phyloP scores from a whole-genome alignment of 768 basidiomycete species.

The Russula sp. region DNA sequence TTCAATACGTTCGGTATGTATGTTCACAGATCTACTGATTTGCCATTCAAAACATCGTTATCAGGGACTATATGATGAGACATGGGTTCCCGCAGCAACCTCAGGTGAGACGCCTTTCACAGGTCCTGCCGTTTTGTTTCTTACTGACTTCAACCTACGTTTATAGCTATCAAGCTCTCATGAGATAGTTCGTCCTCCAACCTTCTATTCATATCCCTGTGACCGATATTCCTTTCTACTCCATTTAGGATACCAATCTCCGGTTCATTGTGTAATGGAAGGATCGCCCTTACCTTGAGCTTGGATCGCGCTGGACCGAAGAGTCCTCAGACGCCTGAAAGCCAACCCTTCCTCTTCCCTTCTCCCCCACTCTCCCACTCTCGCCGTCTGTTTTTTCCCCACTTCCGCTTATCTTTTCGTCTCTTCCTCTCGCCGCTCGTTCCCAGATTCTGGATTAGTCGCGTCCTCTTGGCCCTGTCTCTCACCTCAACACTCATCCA shows the following conservation, averaged over 20 bases:
- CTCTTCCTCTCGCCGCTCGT: too few species aligned
- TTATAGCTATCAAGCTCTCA: neutral
- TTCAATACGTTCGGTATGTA: neutral
- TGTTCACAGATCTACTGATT: too few species aligned
- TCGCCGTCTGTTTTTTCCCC: too few species aligned
- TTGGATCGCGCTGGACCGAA: too few species aligned
- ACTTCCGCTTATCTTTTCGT: too few species aligned
- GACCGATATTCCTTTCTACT: neutral
- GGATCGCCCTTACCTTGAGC: too few species aligned
- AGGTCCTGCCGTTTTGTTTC: neutral
- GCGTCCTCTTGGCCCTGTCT: too few species aligned
- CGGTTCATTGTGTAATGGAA: neutral
- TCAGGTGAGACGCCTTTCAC: neutral
- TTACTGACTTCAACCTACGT: neutral
- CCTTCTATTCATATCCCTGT: neutral
- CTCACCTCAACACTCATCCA: too few species aligned
- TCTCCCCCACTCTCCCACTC: too few species aligned
- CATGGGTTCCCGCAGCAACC: neutral
- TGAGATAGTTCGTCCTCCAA: neutral
- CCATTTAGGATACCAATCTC: neutral
- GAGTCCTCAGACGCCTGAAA: too few species aligned
- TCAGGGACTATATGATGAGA: neutral
- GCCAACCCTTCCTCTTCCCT: too few species aligned
- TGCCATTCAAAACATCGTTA: neutral
- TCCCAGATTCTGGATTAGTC: too few species aligned